Conservation (phyloP, 176 grass and related monocot genomes). For the Hsuehochloa calcarea region DNA sequence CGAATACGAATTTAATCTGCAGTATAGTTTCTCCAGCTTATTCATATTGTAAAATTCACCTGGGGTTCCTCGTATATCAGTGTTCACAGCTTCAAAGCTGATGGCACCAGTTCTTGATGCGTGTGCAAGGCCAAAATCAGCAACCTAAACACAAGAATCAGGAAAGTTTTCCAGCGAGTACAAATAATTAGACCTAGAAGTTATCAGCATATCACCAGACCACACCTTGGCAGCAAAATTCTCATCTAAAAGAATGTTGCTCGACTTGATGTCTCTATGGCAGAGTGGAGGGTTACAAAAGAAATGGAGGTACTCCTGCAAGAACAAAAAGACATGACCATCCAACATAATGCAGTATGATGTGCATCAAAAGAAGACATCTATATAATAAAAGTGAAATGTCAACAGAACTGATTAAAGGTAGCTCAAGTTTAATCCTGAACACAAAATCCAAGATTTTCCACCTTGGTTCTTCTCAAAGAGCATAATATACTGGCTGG, state of each 20-base stretch:
- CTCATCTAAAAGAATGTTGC: slow-evolving; percentile 96
- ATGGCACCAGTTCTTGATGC: slow-evolving; percentile 86
- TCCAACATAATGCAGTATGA: neutral
- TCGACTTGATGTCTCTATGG: slow-evolving; percentile 94
- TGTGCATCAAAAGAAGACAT: neutral
- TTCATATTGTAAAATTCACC: slow-evolving; percentile 38
- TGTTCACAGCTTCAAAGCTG: slow-evolving; percentile 91
- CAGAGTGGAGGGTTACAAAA: slow-evolving; percentile 97
- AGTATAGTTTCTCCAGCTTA: neutral
- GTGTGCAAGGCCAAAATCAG: slow-evolving; percentile 97
- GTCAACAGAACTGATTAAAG: neutral
- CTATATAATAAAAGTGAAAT: neutral
- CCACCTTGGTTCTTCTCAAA: neutral
- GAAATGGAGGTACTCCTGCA: slow-evolving; percentile 98
- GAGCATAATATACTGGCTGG: neutral
- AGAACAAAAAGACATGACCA: slow-evolving; percentile 7
- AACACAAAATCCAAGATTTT: neutral
- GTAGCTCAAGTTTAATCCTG: neutral
- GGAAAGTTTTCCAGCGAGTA: neutral
- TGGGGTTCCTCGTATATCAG: slow-evolving; percentile 92
- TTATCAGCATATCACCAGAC: neutral
- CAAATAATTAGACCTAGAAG: neutral
- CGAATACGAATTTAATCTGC: neutral
- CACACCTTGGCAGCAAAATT: slow-evolving; percentile 90
- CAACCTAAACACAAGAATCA: slow-evolving; percentile 49